These are phyloP conservation scores for Ophiostoma himal-ulmi DNA, from an alignment of 2,329 filamentous ascomycete species.

Conservation along the genomic window DNA sequence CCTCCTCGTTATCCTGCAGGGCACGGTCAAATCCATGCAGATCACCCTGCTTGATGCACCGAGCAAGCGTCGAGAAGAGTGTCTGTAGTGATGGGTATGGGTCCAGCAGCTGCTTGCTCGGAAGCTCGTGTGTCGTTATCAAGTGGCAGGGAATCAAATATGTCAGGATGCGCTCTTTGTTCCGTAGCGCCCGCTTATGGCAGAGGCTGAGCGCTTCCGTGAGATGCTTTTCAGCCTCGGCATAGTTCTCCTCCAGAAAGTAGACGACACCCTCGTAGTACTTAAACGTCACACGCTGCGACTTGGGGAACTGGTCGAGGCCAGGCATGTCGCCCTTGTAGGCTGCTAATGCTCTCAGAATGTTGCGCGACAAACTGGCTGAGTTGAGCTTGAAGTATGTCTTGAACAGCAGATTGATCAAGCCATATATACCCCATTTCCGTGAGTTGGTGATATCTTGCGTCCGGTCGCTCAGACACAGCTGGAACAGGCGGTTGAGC, in stretches of 20 bases:
- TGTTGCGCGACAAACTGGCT: constrained; percentile 81
- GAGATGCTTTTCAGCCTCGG: constrained; percentile 68
- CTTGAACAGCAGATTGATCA: constrained; percentile 93
- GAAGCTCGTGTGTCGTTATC: constrained; percentile 79
- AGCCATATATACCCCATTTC: constrained; percentile 97
- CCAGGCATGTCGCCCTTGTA: constrained; percentile 73
- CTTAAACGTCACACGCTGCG: constrained; percentile 90
- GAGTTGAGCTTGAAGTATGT: constrained; percentile 96
- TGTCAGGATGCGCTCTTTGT: constrained; percentile 87
- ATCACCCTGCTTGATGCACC: constrained; percentile 76
- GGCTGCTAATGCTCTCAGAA: constrained; percentile 76
- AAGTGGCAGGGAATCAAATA: constrained; percentile 93
- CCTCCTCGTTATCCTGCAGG: constrained; percentile 74
- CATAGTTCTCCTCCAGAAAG: constrained; percentile 92
- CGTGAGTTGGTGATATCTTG: constrained; percentile 68
- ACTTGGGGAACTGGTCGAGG: constrained; percentile 73
- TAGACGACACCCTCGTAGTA: constrained; percentile 93
- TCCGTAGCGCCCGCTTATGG: constrained; percentile 63
- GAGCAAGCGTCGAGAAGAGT: constrained; percentile 71
- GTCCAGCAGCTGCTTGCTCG: constrained; percentile 62
- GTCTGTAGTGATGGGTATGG: constrained; percentile 70
- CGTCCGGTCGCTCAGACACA: constrained; percentile 85
- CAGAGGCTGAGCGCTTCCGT: constrained; percentile 78
- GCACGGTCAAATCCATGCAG: constrained; percentile 78
- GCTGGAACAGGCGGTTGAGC: constrained; percentile 84